Base-by-base conservation (phyloP, 176 grass and related monocot genomes). In the Chloris gayana region DNA sequence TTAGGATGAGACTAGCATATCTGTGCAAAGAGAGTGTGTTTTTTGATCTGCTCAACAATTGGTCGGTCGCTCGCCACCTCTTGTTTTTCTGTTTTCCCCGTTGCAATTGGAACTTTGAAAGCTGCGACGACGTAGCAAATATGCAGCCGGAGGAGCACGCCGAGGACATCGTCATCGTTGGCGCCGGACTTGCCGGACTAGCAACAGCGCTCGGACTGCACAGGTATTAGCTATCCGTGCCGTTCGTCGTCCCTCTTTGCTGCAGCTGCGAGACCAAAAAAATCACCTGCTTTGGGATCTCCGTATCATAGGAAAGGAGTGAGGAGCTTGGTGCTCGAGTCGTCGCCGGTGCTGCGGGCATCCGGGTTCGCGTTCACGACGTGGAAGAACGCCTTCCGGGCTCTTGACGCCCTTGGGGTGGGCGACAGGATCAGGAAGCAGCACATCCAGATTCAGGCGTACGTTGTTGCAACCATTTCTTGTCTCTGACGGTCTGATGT, bases 271-370 rank as follows among this genome's bases (percentile, higher is more conserved):
- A 46, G 17, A 33, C 15, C 3, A 2, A 39, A 2, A 39, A 37
- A 37, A 29, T 21, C 50, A 69, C 15, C 33, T 58, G 6, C 15
- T 58, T 22, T 42, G 9, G n/a, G 44, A n/a, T 26, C 46, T 4
- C 11, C 10, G 3, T 21, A 22, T 17, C 67, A 38, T n/a, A 94
- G 95, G 81, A 80, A 84, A 80, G 90, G 95, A 44, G 56, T 98
- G 54, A 67, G 78, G 53, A 88, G 96, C 84, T 2, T 88, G 57
- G 92, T 98, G 79, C 73, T 98, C 74, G 92, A 98, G 70, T 98
- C 96, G 49, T 93, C 88, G 33, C 80, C 80, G 69, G 27, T 50
- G 44, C 69, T 98, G 27, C 84, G 92, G 38, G 50, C 96, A 13
- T 83, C 88, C 1, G 90, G 95, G 19, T 95, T 86, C 46, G 92